Evolutionary conservation across 2,329 filamentous ascomycete genomes (phyloP).

Genomic region (Colletotrichum spinosum): DNA sequence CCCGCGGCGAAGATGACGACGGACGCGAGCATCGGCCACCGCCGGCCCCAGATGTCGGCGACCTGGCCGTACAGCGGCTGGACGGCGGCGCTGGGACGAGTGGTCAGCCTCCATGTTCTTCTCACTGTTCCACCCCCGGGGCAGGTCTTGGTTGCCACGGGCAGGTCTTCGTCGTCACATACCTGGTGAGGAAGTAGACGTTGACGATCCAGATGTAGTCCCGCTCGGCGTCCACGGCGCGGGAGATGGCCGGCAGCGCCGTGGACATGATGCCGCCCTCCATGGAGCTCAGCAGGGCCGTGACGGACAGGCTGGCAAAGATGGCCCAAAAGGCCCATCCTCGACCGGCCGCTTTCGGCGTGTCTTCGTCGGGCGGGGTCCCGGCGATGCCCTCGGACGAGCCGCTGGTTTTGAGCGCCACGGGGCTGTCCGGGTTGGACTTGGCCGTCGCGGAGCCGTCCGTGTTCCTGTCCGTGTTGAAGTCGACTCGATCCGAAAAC

Average conservation of each 20-base stretch:
- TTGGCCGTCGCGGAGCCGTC: too few species aligned
- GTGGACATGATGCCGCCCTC: constrained; percentile 46
- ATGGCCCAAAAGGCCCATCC: constrained; percentile 44
- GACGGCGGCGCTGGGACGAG: constrained; percentile 23
- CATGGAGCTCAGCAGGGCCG: constrained; percentile 41
- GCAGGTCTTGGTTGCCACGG: too few species aligned
- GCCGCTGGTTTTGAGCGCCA: too few species aligned
- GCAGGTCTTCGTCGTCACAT: too few species aligned
- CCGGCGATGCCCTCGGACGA: too few species aligned
- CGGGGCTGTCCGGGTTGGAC: too few species aligned
- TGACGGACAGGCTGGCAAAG: constrained; percentile 39
- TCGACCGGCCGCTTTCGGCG: not conserved
- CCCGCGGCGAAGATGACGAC: constrained; percentile 41
- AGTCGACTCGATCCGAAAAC: too few species aligned
- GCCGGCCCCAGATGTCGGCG: constrained; percentile 39
- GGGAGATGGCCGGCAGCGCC: constrained; percentile 43
- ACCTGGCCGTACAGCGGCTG: constrained; percentile 42
- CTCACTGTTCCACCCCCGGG: too few species aligned
- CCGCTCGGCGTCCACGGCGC: constrained; percentile 38
- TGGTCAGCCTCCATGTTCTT: too few species aligned
- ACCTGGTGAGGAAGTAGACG: constrained; percentile 18
- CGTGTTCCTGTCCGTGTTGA: too few species aligned
- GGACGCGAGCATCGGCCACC: constrained; percentile 37
- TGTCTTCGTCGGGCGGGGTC: too few species aligned
- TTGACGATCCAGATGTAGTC: constrained; percentile 42